These are phyloP conservation scores for Babesia bigemina DNA, from an alignment of 169 alveolate genomes.

Conservation along the genomic window DNA sequence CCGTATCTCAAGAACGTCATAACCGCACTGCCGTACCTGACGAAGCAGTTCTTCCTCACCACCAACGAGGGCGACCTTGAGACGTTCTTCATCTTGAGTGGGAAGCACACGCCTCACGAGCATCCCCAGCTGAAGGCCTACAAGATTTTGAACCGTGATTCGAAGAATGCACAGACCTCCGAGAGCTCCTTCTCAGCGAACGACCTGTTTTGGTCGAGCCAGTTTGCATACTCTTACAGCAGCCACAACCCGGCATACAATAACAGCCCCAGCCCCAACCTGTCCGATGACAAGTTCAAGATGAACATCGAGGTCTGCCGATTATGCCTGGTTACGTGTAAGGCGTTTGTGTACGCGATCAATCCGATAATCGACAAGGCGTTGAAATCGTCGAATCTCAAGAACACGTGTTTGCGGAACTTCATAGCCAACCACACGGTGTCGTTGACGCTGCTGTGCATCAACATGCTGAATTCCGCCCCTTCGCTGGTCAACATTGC, in stretches of 20 bases:
- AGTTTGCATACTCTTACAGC: conserved; percentile 60
- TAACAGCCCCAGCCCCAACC: conserved; percentile 2
- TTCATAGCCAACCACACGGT: conserved; percentile 20
- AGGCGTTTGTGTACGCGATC: conserved; percentile 36
- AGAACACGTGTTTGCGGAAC: conserved; percentile 36
- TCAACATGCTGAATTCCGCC: not conserved
- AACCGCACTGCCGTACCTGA: conserved; percentile 32
- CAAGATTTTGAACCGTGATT: conserved; percentile 42
- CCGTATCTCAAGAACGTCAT: conserved; percentile 29
- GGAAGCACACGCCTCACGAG: conserved; percentile 56
- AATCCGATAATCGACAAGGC: conserved; percentile 39
- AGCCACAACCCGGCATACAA: conserved; percentile 49
- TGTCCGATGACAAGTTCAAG: conserved; percentile 24
- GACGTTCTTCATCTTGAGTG: conserved; percentile 29
- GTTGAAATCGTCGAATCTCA: not conserved
- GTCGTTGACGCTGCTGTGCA: conserved; percentile 35
- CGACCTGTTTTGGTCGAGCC: conserved; percentile 69
- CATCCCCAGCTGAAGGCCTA: conserved; percentile 66
- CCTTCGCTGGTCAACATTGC: conserved; percentile 17
- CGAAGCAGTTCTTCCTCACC: conserved; percentile 9
- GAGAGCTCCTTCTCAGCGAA: conserved; percentile 60
- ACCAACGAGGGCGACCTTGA: conserved; percentile 12
- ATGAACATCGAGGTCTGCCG: conserved; percentile 57
- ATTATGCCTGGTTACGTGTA: conserved; percentile 27
- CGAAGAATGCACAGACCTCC: conserved; percentile 11